Evolutionary conservation across 768 basidiomycete genomes (phyloP), one percentile per base, ranked within the genome.

Genomic region (Russula sp.): DNA sequence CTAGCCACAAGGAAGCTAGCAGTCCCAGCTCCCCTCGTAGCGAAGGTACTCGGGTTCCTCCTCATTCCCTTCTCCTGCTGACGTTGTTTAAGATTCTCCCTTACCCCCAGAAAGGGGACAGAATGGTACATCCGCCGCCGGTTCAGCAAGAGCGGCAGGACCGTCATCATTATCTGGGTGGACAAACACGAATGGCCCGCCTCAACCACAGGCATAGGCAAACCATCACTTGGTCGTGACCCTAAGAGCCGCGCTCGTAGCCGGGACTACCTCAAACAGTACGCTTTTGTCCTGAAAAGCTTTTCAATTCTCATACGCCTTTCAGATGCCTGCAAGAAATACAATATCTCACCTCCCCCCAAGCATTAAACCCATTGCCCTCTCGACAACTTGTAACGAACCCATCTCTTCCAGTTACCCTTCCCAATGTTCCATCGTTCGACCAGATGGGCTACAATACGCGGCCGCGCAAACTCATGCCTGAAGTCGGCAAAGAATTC

Each of bases 191-290:
- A 71, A 79, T 14, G 75, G 75, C 42, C 79, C 78, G 26, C 73
- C 55, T 79, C 80, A 55, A 81, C 71, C 14, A 64, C 46, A 13
- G 55, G 57, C 56, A 56, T 83, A 68, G 86, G 87, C 51, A 94
- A 86, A 73, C 89, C 85, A 46, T 87, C 83, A 26, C 85, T 87
- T 10, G 91, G 89, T 38, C 86, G 93, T 62, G 96, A 98, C 76
- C 94, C 94, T n/a, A 96, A 97, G 76, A 90, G 92, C 71, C 84
- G 96, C 71, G 94, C 95, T 49, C 83, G 93, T 63, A 95, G 93
- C 77, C 81, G 95, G 61, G 97, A 99, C 67, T 99, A 98, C 75
- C 83, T 99, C 70, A 99, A 98, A 76, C 96, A 99, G 87, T 94
- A 71, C 72, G 89, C 81, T 10, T n/a, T n/a, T 30, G 96, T 96